Percentiles rank a stretch among this genome's conserved stretches.
phyloP scores from a whole-genome alignment of 306 rosid species.

The Rosa multiflora region DNA sequence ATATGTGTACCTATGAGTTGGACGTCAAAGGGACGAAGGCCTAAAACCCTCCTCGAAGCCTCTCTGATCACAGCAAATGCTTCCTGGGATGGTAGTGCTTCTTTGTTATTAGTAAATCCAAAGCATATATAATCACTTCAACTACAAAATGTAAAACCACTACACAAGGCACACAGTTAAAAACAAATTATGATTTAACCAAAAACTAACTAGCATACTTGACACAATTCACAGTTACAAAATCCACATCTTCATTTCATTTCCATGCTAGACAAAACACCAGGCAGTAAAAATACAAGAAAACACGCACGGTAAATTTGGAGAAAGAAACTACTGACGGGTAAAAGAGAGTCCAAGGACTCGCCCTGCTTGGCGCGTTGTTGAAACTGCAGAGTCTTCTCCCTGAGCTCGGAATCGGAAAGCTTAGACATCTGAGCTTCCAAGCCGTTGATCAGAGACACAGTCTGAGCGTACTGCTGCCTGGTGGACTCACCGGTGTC shows the following conservation, averaged over 20 bases:
- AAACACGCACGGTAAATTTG: neutral
- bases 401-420: conserved; percentile 82
- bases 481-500: conserved; percentile 89
- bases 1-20: conserved; percentile 67
- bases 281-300: neutral
- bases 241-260: neutral
- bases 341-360: conserved; percentile 82
- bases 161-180: neutral
- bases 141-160: neutral
- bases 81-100: conserved; percentile 49
- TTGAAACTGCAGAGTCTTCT: conserved; percentile 53
- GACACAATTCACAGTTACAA: neutral
- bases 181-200: neutral
- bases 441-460: conserved; percentile 52
- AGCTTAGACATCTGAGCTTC: conserved; percentile 66
- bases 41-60: conserved; percentile 88
- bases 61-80: conserved; percentile 95
- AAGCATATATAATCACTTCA: neutral
- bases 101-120: neutral
- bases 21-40: conserved; percentile 96
- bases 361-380: conserved; percentile 73
- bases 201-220: neutral
- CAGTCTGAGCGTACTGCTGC: conserved; percentile 69
- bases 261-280: neutral
- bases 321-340: conserved; percentile 39